Evolutionary conservation across 306 rosid species (phyloP).

Genomic region (Pyrus communis): DNA sequence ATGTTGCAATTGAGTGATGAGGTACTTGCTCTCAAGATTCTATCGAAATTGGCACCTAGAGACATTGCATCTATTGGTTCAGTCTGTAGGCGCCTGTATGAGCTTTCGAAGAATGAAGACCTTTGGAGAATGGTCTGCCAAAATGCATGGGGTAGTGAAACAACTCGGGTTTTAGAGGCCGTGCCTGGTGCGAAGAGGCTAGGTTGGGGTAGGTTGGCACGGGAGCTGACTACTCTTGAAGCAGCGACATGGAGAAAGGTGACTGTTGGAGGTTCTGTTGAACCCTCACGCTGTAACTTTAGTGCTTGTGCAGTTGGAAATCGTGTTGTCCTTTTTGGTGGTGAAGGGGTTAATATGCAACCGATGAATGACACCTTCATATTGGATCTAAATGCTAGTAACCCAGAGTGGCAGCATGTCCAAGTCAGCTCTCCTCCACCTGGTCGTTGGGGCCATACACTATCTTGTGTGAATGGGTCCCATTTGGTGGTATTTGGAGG

Average conservation of each 20-base stretch:
- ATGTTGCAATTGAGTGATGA: conserved; percentile 88
- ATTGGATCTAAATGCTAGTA: conserved; percentile 77
- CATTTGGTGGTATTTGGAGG: conserved; percentile 96
- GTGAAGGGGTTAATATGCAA: conserved; percentile 99
- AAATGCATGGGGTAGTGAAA: conserved; percentile 98
- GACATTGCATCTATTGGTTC: conserved; percentile 95
- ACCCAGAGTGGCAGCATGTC: conserved; percentile 96
- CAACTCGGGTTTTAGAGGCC: conserved; percentile 86
- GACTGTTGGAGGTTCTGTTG: conserved; percentile 88
- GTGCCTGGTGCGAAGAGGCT: conserved; percentile 97
- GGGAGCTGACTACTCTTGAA: conserved; percentile 96
- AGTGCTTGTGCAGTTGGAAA: conserved; percentile 99
- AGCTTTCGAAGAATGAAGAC: conserved; percentile 75
- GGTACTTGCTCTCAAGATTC: conserved; percentile 85
- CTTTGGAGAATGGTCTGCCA: conserved; percentile 99
- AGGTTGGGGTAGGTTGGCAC: conserved; percentile 91
- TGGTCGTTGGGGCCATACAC: conserved; percentile 99
- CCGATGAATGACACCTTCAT: conserved; percentile 99
- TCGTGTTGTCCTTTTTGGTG: conserved; percentile 94
- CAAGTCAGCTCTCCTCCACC: conserved; percentile 99
- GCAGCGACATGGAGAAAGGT: conserved; percentile 98
- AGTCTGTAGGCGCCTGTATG: conserved; percentile 69
- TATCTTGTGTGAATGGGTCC: conserved; percentile 94
- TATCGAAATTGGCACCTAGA: conserved; percentile 84
- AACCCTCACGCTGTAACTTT: conserved; percentile 96